Evolutionary conservation across 495 filamentous ascomycete species (phyloP).

Genomic region (Collariella sp.): DNA sequence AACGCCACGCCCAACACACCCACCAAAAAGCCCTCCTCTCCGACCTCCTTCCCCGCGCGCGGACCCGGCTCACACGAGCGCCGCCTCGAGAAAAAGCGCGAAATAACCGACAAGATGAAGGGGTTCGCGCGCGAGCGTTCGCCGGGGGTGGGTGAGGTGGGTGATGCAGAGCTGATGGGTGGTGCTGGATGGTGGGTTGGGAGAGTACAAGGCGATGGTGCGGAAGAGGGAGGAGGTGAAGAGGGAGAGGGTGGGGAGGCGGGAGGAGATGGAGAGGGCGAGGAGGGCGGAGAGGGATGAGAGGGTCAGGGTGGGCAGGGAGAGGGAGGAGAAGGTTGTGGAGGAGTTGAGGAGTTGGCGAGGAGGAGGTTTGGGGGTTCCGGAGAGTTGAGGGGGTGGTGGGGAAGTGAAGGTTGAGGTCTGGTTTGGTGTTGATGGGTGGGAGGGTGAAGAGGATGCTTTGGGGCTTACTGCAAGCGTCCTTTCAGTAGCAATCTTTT

Average conservation of each 20-base stretch:
- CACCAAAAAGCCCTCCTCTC: constrained; percentile 58
- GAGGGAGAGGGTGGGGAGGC: constrained; percentile 55
- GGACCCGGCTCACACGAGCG: constrained; percentile 75
- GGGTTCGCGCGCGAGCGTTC: constrained; percentile 53
- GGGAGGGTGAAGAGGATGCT: too few species aligned
- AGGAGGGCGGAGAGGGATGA: constrained; percentile 56
- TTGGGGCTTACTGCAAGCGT: too few species aligned
- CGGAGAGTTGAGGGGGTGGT: neutral
- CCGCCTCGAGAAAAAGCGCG: constrained; percentile 74
- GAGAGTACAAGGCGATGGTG: constrained; percentile 49
- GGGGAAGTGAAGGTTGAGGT: neutral
- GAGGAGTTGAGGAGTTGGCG: constrained; percentile 56
- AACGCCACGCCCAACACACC: constrained; percentile 55
- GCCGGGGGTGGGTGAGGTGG: constrained; percentile 45
- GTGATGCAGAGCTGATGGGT: constrained; percentile 55
- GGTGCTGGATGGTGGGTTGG: constrained; percentile 38
- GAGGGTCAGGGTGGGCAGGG: constrained; percentile 44
- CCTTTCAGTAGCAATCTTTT: too few species aligned
- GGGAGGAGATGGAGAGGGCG: constrained; percentile 55
- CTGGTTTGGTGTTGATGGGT: neutral
- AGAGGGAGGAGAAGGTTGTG: constrained; percentile 59
- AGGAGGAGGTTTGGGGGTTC: constrained; percentile 46
- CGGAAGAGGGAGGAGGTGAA: constrained; percentile 48
- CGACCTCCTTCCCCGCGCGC: constrained; percentile 75
- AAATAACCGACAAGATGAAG: constrained; percentile 48